Evolutionary conservation across 1,284 basidiomycete genomes (phyloP), one percentile per base, ranked within the genome.

Genomic region (Termitomyces sp.): DNA sequence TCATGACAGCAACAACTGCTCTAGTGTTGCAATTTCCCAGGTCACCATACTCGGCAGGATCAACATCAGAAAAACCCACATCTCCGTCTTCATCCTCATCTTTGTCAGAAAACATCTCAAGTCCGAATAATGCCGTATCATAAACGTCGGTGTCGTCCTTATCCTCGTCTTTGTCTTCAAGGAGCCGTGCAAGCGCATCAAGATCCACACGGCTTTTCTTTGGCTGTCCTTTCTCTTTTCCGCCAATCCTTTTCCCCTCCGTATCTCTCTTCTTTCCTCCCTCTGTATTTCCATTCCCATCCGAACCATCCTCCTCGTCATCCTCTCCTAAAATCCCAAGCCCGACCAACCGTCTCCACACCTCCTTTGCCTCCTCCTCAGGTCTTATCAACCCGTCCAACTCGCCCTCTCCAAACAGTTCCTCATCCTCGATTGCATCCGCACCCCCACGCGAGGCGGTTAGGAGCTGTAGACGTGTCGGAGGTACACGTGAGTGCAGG

Each of bases 401-500:
- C 63, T 85, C 83, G 1, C 75, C 79, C 19, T 77, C 73, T 5
- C 66, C 74, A 54, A 85, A 82, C 3, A 85, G 67, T 55, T 84
- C 82, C 3, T 80, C 77, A 58, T 84, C 82, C 4, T 52, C 52
- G 30, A 84, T 75, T 7, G 66, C 65, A 24, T 66, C 66, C 34
- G 73, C 73, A 4, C 63, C 81, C 49, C 84, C 81, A 41, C 84
- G 79, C 38, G 73, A 70, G 9, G 73, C 68, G 0, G 73, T 67
- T 28, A 90, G 75, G 17, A 83, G 67, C 62, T 88, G 83, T 13
- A 89, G 74, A 36, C 87, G 83, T 2, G 83, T 82, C 1, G 82
- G 86, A 24, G 73, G 64, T 7, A 56, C 52, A 56, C 24, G 58
- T 15, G 62, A 66, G 40, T 61, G 64, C 21, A 70, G 60, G 5